Evolutionary conservation across 1,139 yeast species (phyloP).

Genomic region (Hyphopichia pseudoburtonii): DNA sequence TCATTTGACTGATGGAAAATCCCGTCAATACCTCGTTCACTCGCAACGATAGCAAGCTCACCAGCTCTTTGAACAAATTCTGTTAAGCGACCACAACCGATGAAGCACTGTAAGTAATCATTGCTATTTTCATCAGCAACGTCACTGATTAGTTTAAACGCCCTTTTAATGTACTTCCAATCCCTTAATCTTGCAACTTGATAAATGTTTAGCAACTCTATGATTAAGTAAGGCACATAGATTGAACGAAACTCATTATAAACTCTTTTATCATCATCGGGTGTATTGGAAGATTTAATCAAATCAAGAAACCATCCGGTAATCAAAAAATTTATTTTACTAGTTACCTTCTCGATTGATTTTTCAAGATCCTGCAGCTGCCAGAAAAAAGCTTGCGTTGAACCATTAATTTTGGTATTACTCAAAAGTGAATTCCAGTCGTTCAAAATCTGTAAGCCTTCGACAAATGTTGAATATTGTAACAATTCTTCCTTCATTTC

Average conservation of each 20-base stretch:
- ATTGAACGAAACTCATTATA: conserved; percentile 53
- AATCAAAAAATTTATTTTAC: conserved; percentile 25
- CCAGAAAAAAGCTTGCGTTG: conserved; percentile 19
- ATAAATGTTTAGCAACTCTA: conserved; percentile 59
- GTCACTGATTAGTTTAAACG: conserved; percentile 55
- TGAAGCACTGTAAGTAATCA: conserved; percentile 52
- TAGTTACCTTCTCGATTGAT: conserved; percentile 39
- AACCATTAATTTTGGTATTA: conserved; percentile 18
- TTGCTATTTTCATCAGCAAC: conserved; percentile 44
- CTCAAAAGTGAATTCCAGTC: conserved; percentile 39
- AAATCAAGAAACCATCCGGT: conserved; percentile 35
- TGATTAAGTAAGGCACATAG: conserved; percentile 72
- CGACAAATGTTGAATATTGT: conserved; percentile 50
- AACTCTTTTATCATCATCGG: conserved; percentile 46
- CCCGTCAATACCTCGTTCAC: conserved; percentile 38
- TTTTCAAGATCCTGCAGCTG: conserved; percentile 33
- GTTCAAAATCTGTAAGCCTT: conserved; percentile 36
- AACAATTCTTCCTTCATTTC: conserved; percentile 49
- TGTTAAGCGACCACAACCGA: conserved; percentile 57
- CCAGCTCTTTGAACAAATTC: conserved; percentile 65
- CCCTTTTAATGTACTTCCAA: conserved; percentile 48
- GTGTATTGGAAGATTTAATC: conserved; percentile 26
- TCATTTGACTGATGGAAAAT: conserved; percentile 20
- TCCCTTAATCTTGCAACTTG: conserved; percentile 40
- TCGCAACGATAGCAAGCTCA: conserved; percentile 51